These are phyloP conservation scores for Saururus chinensis DNA, from an alignment of 164 flowering plant genomes.

Conservation along the genomic window DNA sequence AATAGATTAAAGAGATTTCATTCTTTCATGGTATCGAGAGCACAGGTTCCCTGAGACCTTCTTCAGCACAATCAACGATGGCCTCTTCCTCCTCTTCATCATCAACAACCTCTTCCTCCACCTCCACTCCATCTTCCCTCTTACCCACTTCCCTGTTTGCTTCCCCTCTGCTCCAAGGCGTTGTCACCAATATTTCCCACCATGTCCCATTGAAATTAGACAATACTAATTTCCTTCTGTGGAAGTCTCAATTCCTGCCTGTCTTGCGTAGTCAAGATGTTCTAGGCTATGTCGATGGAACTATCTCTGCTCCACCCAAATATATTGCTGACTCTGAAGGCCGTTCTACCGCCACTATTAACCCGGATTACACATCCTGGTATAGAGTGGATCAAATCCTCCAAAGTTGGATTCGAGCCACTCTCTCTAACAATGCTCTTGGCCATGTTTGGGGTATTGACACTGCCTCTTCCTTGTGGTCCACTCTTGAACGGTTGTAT, in stretches of 20 bases:
- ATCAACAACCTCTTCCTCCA: no score
- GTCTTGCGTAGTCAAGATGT: not conserved
- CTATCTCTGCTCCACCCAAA: not conserved
- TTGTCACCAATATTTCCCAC: not conserved
- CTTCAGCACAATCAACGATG: no score
- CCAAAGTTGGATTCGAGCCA: not conserved
- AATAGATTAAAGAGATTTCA: no score
- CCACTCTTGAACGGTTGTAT: not conserved
- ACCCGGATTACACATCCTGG: not conserved
- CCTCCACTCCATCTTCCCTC: no score
- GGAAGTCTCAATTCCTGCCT: not conserved
- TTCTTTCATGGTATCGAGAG: no score
- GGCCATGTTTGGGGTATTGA: not conserved
- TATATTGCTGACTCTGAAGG: no score
- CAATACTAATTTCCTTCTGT: not conserved
- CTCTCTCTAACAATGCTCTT: not conserved
- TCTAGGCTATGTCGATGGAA: not conserved
- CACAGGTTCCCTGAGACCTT: no score
- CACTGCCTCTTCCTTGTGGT: not conserved
- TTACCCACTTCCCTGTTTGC: no score
- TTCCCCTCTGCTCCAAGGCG: no score
- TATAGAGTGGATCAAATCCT: not conserved
- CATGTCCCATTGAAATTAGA: not conserved
- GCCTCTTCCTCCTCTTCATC: no score
- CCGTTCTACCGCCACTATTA: not conserved